phyloP scores from a whole-genome alignment of 2,329 filamentous ascomycete genomes.

The Neodidymelliopsis sp. region DNA sequence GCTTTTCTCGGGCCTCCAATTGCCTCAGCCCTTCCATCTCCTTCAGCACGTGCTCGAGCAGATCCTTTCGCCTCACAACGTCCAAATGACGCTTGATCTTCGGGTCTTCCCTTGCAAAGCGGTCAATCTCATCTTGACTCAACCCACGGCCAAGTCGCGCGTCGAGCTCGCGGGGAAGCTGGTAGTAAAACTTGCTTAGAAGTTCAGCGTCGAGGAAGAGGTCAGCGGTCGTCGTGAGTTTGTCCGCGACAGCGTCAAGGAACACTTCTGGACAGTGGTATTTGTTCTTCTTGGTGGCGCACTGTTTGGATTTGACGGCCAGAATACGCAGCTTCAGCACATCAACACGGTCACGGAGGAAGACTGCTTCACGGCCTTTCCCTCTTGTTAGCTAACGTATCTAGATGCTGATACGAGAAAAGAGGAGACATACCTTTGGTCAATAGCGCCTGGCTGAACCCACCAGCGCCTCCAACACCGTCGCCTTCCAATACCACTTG shows the following conservation, averaged over 20 bases:
- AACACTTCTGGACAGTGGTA: slow-evolving; percentile 98
- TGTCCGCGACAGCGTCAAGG: slow-evolving; percentile 94
- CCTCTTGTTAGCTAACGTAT: background rate
- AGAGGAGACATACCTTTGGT: slow-evolving; percentile 69
- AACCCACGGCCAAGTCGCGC: slow-evolving; percentile 82
- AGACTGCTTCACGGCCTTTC: slow-evolving; percentile 86
- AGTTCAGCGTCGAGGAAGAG: slow-evolving; percentile 98
- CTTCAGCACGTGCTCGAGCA: slow-evolving; percentile 88
- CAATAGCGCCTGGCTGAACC: slow-evolving; percentile 89
- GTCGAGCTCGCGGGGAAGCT: slow-evolving; percentile 91
- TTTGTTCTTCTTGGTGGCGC: slow-evolving; percentile 82
- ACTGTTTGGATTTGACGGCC: slow-evolving; percentile 91
- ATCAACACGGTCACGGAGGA: slow-evolving; percentile 89
- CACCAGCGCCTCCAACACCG: slow-evolving; percentile 83
- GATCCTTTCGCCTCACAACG: slow-evolving; percentile 88
- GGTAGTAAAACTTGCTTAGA: slow-evolving; percentile 93
- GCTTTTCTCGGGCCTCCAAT: slow-evolving; percentile 77
- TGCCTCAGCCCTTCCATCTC: slow-evolving; percentile 94
- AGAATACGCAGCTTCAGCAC: slow-evolving; percentile 89
- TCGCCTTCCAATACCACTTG: slow-evolving; percentile 87
- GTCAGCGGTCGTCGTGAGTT: slow-evolving; percentile 92
- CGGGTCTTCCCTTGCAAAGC: slow-evolving; percentile 90
- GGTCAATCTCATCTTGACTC: slow-evolving; percentile 80
- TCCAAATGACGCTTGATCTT: slow-evolving; percentile 90
- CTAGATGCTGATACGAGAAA: background rate